Conservation (phyloP, 2,329 filamentous ascomycete genomes). For the Arthrobotrys musiformis region DNA sequence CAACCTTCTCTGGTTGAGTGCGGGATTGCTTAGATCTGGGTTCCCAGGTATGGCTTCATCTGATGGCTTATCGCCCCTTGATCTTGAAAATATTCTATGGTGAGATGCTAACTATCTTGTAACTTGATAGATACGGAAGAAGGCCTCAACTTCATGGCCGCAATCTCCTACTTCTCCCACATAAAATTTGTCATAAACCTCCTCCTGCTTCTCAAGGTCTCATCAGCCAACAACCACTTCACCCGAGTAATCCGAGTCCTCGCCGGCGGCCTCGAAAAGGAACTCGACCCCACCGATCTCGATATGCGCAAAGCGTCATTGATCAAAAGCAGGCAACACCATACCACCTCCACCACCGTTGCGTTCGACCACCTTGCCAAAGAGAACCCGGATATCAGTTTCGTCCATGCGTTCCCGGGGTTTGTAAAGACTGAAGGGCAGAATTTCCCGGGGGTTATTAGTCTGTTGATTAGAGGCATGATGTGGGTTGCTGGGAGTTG, state of each 20-base stretch:
- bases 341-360: constrained; percentile 67
- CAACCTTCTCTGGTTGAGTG: constrained; percentile 69
- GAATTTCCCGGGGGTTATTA: constrained; percentile 61
- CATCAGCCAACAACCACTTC: constrained; percentile 62
- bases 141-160: constrained; percentile 68
- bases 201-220: constrained; percentile 67
- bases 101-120: background rate
- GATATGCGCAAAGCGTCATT: constrained; percentile 63
- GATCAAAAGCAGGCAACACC: constrained; percentile 62
- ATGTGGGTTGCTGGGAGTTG: constrained; percentile 61
- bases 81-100: background rate
- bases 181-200: constrained; percentile 70
- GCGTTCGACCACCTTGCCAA: constrained; percentile 66
- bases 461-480: constrained; percentile 61
- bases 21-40: constrained; percentile 64
- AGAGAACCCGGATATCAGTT: constrained; percentile 65
- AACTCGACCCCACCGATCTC: constrained; percentile 66
- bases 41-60: constrained; percentile 31
- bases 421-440: constrained; percentile 65
- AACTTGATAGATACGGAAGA: constrained; percentile 68
- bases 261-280: constrained; percentile 67
- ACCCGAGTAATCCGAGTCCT: constrained; percentile 70
- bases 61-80: background rate
- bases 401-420: constrained; percentile 67
- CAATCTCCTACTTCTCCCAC: constrained; percentile 70